Conservation (phyloP, 257 asterid genomes). For the Nicotiana otophora region DNA sequence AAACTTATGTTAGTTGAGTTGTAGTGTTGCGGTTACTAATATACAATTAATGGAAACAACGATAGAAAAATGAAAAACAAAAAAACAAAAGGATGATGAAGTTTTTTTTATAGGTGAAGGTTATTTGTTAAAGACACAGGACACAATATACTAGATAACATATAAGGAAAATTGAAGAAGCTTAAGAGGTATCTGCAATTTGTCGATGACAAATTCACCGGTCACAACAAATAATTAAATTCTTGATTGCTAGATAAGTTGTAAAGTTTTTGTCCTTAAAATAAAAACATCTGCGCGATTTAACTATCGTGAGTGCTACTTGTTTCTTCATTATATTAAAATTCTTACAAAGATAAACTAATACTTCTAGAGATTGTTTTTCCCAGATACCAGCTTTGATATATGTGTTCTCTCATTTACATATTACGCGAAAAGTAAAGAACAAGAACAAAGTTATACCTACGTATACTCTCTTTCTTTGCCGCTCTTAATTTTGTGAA, state of each 20-base stretch:
- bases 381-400: not conserved
- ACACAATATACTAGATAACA: not conserved
- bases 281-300: not conserved
- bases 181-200: not conserved
- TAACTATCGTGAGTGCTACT: not conserved
- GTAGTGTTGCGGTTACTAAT: not conserved
- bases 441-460: not conserved
- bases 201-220: not conserved
- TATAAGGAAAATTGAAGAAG: not conserved
- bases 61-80: not conserved
- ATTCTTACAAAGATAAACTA: not conserved
- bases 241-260: not conserved
- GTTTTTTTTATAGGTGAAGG: too few species aligned
- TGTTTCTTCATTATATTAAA: not conserved
- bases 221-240: not conserved
- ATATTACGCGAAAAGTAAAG: not conserved
- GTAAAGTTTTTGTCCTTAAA: too few species aligned
- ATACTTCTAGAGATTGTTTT: not conserved
- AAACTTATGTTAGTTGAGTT: not conserved
- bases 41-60: not conserved
- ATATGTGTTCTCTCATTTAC: not conserved
- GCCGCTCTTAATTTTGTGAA: too few species aligned
- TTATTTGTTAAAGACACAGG: not conserved
- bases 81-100: too few species aligned
- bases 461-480: too few species aligned